phyloP scores from a whole-genome alignment of 441 rosid genomes.

The Geranium incanum region DNA sequence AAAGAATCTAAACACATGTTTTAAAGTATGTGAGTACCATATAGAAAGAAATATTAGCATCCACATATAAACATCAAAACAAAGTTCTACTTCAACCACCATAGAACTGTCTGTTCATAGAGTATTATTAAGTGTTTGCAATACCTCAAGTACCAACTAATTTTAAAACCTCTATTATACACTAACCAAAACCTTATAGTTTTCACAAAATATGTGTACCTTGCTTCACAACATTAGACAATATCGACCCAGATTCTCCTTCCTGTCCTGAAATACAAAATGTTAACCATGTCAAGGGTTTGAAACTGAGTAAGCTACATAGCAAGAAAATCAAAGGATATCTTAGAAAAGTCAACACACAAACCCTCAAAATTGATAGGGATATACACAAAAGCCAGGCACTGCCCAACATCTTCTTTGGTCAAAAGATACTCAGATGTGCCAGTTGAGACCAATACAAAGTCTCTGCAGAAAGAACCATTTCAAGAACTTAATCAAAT shows the following conservation, averaged over 20 bases:
- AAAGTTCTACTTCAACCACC: neutral
- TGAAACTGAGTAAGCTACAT: constrained; percentile 15
- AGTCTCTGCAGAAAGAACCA: constrained; percentile 47
- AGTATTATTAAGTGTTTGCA: neutral
- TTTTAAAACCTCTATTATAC: neutral
- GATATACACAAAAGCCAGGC: constrained; percentile 68
- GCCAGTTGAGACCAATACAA: constrained; percentile 57
- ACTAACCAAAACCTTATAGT: constrained; percentile 1
- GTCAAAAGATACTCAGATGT: constrained; percentile 77
- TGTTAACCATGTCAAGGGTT: constrained; percentile 11
- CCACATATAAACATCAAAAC: neutral
- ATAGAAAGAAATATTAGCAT: neutral
- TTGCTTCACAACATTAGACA: constrained; percentile 65
- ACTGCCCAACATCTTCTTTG: constrained; percentile 79
- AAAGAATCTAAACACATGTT: neutral
- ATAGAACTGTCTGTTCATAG: neutral
- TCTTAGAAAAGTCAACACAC: constrained; percentile 18
- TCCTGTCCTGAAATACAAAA: constrained; percentile 66
- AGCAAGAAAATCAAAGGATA: constrained; percentile 15
- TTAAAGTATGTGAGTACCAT: constrained; percentile 1
- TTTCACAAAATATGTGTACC: constrained; percentile 38
- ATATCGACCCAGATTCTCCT: constrained; percentile 64
- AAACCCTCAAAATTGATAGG: constrained; percentile 94
- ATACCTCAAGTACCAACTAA: neutral
- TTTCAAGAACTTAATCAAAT: constrained; percentile 5